These are phyloP conservation scores for Mycosphaerella sp. DNA, from an alignment of 2,329 filamentous ascomycete genomes.

Conservation along the genomic window DNA sequence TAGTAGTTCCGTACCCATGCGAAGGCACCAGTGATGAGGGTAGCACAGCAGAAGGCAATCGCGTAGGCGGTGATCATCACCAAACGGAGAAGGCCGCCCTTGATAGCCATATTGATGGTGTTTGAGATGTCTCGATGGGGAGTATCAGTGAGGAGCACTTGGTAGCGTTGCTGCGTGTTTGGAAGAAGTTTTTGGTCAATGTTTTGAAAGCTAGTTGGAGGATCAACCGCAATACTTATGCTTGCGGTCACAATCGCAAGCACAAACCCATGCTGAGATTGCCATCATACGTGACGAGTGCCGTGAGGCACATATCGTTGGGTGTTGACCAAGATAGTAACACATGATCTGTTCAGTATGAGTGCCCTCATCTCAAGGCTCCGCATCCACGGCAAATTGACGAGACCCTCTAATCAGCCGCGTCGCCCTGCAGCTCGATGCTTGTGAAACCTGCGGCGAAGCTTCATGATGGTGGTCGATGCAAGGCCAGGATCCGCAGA, in stretches of 20 bases:
- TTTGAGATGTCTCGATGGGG: no score
- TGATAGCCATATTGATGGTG: conserved; percentile 8
- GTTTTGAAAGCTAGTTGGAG: no score
- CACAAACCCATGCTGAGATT: no score
- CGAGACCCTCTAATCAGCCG: neutral
- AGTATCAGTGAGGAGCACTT: no score
- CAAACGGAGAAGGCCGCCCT: conserved; percentile 11
- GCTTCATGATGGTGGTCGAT: neutral
- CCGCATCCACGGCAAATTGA: neutral
- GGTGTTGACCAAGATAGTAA: neutral
- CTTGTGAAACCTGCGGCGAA: neutral
- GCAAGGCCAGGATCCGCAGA: no score
- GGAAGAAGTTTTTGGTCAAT: no score
- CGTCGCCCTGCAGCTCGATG: neutral
- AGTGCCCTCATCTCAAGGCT: neutral
- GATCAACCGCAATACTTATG: neutral
- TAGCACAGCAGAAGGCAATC: conserved; percentile 8
- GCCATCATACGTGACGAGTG: no score
- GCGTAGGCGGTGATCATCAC: conserved; percentile 13
- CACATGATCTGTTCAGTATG: neutral
- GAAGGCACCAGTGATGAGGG: conserved; percentile 13
- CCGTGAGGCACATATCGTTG: neutral
- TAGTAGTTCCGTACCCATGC: conserved; percentile 4
- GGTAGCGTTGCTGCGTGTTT: no score
- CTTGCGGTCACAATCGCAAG: no score